Evolutionary conservation across 2,329 filamentous ascomycete species (phyloP), one percentile per base, ranked within the genome.

Genomic region (Aspergillus sp.): DNA sequence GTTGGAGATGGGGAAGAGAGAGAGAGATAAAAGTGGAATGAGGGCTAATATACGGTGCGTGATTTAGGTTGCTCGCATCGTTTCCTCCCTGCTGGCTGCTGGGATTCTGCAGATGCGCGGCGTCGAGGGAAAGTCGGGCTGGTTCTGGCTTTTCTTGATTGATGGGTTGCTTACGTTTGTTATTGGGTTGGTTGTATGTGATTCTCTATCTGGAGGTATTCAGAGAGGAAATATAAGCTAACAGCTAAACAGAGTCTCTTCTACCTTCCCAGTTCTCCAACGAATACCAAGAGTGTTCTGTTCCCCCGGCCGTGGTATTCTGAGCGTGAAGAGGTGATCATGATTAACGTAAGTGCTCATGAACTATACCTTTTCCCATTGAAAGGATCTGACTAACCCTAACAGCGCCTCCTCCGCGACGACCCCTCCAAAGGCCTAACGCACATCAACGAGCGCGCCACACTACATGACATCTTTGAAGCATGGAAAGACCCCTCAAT

Each of bases 361-460:
- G 36, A 63, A 28, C 25, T 0, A 28, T 28, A 2, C 8, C 25
- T 8, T 28, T 28, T 28, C 0, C 0, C 3, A 28, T 28, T 28
- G 7, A 8, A 28, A 0, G 23, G 25, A 25, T 8, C 32, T 36
- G 19, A 38, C 38, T 15, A 13, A 28, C 28, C 1, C 17, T 12
- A 52, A 25, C n/a, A 80, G 69, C 78, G 82, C 6, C 79, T 84
- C 10, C 74, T 84, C 12, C 79, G 83, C 36, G 83, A 85, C 51
- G 83, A 85, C 65, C 82, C 83, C 0, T 82, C 82, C 38, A 85
- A 85, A 71, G 82, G 71, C 13, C 74, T 82, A 12, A 84, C 81
- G 0, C 73, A 75, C 13, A 69, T 83, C 56, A 75, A 79, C 59
- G 78, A 84, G 61, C 75, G 78, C 7, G 74, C 74, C 2, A 81